These are phyloP conservation scores for Rhodotorula sp. DNA, from an alignment of 1,284 basidiomycete genomes.

Conservation along the genomic window DNA sequence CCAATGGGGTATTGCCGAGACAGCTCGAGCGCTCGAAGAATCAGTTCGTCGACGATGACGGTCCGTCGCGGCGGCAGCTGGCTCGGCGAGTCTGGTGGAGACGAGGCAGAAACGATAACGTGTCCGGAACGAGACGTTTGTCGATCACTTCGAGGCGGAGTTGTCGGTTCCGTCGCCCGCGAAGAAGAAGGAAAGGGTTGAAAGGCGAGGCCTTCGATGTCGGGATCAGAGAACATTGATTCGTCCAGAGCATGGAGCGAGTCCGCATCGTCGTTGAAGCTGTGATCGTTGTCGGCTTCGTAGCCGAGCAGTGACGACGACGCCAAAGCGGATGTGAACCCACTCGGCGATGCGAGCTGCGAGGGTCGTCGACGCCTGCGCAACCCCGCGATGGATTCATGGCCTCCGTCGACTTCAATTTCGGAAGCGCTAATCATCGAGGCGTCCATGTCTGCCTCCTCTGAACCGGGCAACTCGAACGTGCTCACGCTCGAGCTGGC, in stretches of 20 bases:
- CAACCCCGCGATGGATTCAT: not conserved
- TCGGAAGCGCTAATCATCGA: slow-evolving; percentile 26
- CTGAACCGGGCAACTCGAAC: slow-evolving; percentile 2
- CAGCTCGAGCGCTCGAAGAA: slow-evolving; percentile 36
- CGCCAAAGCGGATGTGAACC: not conserved
- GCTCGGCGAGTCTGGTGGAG: not conserved
- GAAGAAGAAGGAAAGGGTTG: slow-evolving; percentile 3
- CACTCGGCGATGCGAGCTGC: not conserved
- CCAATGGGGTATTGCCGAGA: slow-evolving; percentile 34
- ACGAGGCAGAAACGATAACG: not conserved
- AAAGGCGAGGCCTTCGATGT: slow-evolving; percentile 24
- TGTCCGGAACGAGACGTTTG: not conserved
- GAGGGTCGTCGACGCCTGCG: not conserved
- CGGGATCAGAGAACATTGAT: slow-evolving; percentile 38
- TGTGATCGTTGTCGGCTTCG: not conserved
- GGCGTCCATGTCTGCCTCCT: slow-evolving; percentile 14
- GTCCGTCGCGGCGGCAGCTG: not conserved
- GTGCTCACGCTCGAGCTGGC: slow-evolving; percentile 8
- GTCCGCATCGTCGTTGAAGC: not conserved
- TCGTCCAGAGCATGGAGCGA: slow-evolving; percentile 23
- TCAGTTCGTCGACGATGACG: slow-evolving; percentile 37
- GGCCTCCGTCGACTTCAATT: not conserved
- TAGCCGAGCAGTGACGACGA: not conserved
- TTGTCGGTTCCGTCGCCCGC: not conserved
- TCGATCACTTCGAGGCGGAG: not conserved